Evolutionary conservation across 2,329 filamentous ascomycete genomes (phyloP).

Genomic region (Diaporthe amygdali): DNA sequence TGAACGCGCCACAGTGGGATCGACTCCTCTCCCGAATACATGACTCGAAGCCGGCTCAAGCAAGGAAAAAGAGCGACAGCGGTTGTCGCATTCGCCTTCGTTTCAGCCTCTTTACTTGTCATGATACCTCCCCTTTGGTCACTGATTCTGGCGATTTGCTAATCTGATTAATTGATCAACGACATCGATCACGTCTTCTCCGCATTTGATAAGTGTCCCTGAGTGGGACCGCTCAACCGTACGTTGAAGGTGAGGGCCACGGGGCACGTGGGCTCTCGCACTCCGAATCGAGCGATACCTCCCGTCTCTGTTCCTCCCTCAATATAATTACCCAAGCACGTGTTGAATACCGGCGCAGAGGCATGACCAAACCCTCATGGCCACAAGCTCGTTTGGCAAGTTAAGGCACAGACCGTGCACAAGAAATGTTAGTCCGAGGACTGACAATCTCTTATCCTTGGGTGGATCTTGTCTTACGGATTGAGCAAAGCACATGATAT

Average conservation of each 20-base stretch:
- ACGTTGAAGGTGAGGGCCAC: background rate
- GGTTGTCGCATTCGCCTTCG: background rate
- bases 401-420: background rate
- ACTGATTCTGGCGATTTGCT: background rate
- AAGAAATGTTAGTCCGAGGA: background rate
- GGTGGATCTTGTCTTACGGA: background rate
- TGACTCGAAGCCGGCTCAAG: conserved; percentile 5
- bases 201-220: background rate
- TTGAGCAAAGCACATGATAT: background rate
- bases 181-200: background rate
- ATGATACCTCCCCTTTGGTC: background rate
- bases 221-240: background rate
- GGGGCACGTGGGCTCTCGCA: background rate
- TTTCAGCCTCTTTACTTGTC: conserved; percentile 15
- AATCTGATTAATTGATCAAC: background rate
- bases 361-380: background rate
- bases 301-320: background rate
- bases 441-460: background rate
- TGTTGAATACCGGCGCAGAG: background rate
- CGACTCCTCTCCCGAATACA: conserved; percentile 5
- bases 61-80: background rate
- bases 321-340: background rate
- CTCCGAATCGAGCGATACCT: background rate
- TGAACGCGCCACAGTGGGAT: background rate
- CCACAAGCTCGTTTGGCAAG: background rate